Evolutionary conservation across 805 yeast species (phyloP), one percentile per base, ranked within the genome.

Genomic region (Sugiyamaella mastotermitis): DNA sequence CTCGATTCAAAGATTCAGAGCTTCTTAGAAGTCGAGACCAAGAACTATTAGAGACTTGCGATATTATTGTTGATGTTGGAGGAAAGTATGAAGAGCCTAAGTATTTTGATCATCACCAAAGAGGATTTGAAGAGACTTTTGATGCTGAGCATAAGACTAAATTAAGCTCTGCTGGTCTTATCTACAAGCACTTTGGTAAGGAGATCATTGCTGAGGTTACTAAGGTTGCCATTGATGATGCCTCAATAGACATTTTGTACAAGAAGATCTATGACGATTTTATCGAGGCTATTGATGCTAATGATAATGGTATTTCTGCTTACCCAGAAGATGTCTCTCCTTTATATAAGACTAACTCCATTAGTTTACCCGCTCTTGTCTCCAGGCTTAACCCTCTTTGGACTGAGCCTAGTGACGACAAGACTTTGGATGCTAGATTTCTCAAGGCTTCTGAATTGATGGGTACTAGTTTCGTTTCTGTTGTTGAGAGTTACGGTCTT

Each of bases 81-180:
- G 98, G 95, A 10, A 71, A 83, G 57, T 92, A 88, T 60, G 95
- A 87, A 57, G 83, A 82, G 10, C 68, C 66, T 29, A 88, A 88
- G 63, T 84, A 70, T 59, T 90, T 85, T 60, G 98, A 92, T 60
- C 98, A 92, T 58, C 98, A 92, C 64, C 98, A 92, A 67, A 76
- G 97, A 47, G 97, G 83, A 14, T 92, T 92, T 55, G 63, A 65
- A 21, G 88, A 82, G 50, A 76, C 82, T 4, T 90, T 92, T 56
- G 74, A 74, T 17, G 68, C 58, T 1, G 62, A 68, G 6, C 82
- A 68, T 56, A 60, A 66, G 43, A 92, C 97, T 36, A 88, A 86
- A 60, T 71, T 92, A 48, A 81, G 94, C 14, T 83, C 95, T 41
- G 98, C 98, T 6, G 98, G 98, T 18, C 71, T 92, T 45, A 78